Percentiles rank a stretch among this genome's conserved stretches.
These are phyloP conservation scores for Botrytis medusae DNA, from an alignment of 2,329 filamentous ascomycete species.

Conservation along the genomic window DNA sequence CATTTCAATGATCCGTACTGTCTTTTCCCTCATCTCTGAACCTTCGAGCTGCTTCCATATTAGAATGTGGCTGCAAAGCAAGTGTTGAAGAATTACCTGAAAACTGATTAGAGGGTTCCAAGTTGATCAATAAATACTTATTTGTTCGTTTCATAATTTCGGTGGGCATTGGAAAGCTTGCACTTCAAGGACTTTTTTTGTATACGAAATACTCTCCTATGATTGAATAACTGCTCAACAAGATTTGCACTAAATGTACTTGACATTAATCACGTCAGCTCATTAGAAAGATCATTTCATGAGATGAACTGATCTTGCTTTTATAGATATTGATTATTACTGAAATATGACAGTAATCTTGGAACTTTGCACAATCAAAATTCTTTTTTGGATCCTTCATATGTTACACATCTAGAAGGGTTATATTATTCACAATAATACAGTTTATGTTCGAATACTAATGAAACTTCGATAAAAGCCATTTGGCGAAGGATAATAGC, in stretches of 20 bases:
- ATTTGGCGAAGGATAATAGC: fast-evolving
- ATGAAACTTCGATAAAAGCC: neutral
- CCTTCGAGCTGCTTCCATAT: neutral
- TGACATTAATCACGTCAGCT: neutral
- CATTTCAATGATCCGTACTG: neutral
- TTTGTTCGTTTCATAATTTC: neutral
- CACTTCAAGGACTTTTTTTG: neutral
- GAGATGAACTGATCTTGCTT: neutral
- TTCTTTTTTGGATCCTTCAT: fast-evolving
- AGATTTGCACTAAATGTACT: neutral
- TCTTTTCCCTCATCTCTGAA: neutral
- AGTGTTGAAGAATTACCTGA: neutral
- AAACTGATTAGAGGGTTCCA: neutral
- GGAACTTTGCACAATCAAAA: fast-evolving
- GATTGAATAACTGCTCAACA: neutral
- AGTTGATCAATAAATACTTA: neutral
- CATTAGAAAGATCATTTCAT: neutral
- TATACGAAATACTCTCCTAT: neutral
- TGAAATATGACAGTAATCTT: neutral
- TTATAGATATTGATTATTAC: fast-evolving
- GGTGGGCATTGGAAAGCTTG: neutral
- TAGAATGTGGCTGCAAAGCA: neutral
- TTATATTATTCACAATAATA: no score
- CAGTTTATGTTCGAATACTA: fast-evolving
- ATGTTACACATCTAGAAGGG: no score